Conservation (phyloP, 2,329 filamentous ascomycete genomes). For the Aspergillus pseudotamarii region DNA sequence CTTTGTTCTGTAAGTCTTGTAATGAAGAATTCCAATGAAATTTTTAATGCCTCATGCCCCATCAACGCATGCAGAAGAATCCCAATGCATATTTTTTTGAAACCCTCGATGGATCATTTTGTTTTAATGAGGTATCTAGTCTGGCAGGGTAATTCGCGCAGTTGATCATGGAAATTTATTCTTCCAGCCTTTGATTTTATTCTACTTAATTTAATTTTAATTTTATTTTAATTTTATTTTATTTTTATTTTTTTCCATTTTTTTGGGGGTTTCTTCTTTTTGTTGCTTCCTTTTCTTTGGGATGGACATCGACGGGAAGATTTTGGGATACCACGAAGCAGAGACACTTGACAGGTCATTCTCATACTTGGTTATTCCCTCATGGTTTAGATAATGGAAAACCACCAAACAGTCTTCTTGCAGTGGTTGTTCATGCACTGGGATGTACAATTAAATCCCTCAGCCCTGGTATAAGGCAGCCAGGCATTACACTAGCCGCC, state of each 20-base stretch:
- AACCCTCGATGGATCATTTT: neutral
- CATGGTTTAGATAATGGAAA: constrained; percentile 6
- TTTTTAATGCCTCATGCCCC: neutral
- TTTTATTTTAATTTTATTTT: neutral
- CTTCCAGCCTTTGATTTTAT: neutral
- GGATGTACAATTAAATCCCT: neutral
- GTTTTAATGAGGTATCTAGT: constrained; percentile 3
- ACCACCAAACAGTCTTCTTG: neutral
- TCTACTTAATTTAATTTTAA: too few species aligned
- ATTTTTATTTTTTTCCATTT: neutral
- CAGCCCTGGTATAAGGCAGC: constrained; percentile 4
- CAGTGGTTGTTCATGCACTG: neutral
- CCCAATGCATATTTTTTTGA: neutral
- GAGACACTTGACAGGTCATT: neutral
- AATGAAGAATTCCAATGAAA: neutral
- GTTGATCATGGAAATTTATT: constrained; percentile 18
- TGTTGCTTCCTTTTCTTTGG: neutral
- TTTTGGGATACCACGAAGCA: neutral
- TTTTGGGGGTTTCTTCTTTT: neutral
- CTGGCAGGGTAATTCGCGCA: constrained; percentile 28
- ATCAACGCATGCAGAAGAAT: neutral
- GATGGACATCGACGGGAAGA: too few species aligned
- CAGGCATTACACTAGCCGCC: neutral
- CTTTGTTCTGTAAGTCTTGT: neutral
- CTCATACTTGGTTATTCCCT: constrained; percentile 10